These are phyloP conservation scores for Ballota nigra DNA, from an alignment of 257 asterid genomes.

Conservation along the genomic window DNA sequence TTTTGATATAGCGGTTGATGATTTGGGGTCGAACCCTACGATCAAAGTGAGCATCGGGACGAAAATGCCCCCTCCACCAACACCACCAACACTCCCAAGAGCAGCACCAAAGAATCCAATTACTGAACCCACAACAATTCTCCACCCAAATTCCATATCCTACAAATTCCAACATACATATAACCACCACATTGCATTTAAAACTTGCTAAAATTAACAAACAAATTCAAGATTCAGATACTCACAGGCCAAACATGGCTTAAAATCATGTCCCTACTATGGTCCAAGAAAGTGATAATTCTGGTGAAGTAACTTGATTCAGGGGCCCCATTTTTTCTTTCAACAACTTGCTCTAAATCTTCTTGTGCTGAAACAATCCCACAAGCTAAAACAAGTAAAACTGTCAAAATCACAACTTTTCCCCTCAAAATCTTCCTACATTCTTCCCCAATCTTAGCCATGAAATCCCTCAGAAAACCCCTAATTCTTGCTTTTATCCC, in stretches of 20 bases:
- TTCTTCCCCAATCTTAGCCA: conserved; percentile 43
- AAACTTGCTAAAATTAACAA: background rate
- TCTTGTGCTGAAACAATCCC: conserved; percentile 36
- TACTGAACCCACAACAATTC: conserved; percentile 42
- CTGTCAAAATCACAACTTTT: conserved; percentile 24
- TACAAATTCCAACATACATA: conserved; percentile 15
- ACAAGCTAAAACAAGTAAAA: conserved; percentile 35
- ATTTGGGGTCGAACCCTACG: conserved; percentile 55
- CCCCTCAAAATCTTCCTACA: conserved; percentile 27
- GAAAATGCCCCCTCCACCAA: conserved; percentile 65
- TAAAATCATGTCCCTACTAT: conserved; percentile 22
- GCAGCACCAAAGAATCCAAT: conserved; percentile 73
- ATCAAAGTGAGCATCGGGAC: conserved; percentile 60
- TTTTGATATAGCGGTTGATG: conserved; percentile 64
- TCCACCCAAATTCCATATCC: conserved; percentile 62
- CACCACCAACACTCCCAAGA: conserved; percentile 65
- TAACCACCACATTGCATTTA: background rate
- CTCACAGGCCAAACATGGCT: conserved; percentile 64
- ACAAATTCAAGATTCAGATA: background rate
- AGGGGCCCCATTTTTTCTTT: conserved; percentile 30
- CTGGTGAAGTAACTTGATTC: conserved; percentile 30
- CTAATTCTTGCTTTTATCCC: conserved; percentile 20
- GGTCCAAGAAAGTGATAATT: conserved; percentile 27
- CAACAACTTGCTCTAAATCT: conserved; percentile 22
- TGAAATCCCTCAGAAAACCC: conserved; percentile 23